Evolutionary conservation across 164 flowering plant genomes (phyloP).

Genomic region (Stephania cephalantha): DNA sequence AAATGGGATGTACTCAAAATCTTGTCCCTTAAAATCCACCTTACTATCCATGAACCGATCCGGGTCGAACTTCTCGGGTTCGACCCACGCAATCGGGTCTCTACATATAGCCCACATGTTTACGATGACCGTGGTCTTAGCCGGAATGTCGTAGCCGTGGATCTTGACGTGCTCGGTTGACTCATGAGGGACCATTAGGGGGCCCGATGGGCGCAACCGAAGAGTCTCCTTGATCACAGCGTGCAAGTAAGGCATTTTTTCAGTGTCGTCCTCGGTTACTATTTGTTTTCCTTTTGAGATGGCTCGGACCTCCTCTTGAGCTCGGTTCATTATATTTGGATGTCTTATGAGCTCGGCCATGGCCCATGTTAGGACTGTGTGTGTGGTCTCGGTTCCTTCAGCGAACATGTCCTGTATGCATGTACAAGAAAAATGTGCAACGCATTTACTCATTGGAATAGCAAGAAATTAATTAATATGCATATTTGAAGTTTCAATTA

Average conservation of each 20-base stretch:
- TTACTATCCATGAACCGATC: slow-evolving; percentile 40
- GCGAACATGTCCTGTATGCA: slow-evolving; percentile 16
- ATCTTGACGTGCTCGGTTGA: slow-evolving; percentile 35
- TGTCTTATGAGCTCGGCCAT: slow-evolving; percentile 14
- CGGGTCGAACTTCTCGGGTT: slow-evolving; percentile 41
- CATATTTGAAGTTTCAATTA: too few species aligned
- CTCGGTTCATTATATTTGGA: slow-evolving; percentile 14
- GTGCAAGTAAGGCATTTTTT: slow-evolving; percentile 34
- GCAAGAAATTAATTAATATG: too few species aligned
- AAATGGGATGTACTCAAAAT: slow-evolving; percentile 48
- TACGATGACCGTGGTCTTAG: slow-evolving; percentile 35
- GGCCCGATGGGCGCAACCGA: slow-evolving; percentile 49
- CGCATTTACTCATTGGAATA: too few species aligned
- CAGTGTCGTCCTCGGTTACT: slow-evolving; percentile 10
- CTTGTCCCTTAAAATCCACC: slow-evolving; percentile 41
- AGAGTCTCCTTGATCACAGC: slow-evolving; percentile 47
- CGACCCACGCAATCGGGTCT: slow-evolving; percentile 37
- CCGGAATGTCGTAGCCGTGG: slow-evolving; percentile 42
- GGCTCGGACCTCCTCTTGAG: slow-evolving; percentile 15
- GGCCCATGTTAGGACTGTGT: slow-evolving; percentile 15
- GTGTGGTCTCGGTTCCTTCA: slow-evolving; percentile 9
- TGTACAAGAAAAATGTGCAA: too few species aligned
- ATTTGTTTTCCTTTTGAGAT: slow-evolving; percentile 6
- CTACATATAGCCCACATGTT: slow-evolving; percentile 53
- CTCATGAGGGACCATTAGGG: slow-evolving; percentile 45